phyloP scores from a whole-genome alignment of 2,329 filamentous ascomycete species.

The Sporothrix mexicana region DNA sequence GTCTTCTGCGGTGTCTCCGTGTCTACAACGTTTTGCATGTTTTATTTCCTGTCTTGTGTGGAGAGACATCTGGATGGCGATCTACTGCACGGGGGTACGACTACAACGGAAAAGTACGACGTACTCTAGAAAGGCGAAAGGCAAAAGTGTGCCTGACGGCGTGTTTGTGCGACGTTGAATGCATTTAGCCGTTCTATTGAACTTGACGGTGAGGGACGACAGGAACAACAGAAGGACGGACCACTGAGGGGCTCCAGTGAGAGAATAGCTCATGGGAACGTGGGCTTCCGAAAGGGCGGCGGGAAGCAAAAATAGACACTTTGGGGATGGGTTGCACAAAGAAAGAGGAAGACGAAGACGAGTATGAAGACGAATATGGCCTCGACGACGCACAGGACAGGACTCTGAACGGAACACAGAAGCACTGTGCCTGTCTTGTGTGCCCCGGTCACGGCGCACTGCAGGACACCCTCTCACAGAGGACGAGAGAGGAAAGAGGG shows the following conservation, averaged over 20 bases:
- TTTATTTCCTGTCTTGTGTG: neutral
- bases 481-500: neutral
- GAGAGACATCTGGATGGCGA: neutral
- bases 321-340: neutral
- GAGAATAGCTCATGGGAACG: neutral
- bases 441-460: neutral
- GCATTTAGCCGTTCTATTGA: slow-evolving; percentile 4
- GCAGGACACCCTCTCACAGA: slow-evolving; percentile 16
- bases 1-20: neutral
- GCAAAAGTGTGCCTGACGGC: neutral
- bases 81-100: neutral
- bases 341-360: neutral
- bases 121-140: too few species aligned
- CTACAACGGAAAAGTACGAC: neutral
- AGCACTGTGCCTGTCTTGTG: too few species aligned
- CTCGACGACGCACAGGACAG: neutral
- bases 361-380: neutral
- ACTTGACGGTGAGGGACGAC: neutral
- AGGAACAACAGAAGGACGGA: neutral
- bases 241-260: neutral
- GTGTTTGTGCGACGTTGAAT: neutral
- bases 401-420: neutral
- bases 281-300: neutral
- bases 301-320: slow-evolving; percentile 15
- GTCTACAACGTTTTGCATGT: neutral